Base-by-base conservation (phyloP, 2,329 filamentous ascomycete species). In the Claviceps sorghi region DNA sequence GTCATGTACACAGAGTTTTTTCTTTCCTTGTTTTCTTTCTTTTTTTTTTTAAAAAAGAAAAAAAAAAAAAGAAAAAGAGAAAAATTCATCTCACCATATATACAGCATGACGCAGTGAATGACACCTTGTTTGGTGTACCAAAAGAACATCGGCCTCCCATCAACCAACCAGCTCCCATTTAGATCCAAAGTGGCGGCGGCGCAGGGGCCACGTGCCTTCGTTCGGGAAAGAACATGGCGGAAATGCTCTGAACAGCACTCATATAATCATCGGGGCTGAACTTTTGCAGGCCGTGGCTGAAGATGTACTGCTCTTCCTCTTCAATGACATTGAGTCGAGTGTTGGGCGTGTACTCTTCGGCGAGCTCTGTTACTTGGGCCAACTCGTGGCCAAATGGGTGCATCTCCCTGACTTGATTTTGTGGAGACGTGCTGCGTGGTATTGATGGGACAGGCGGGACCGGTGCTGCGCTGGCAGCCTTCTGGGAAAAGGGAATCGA, bases 351-450 rank as follows among this genome's bases (percentile, higher is more conserved):
- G 59, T 88, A 91, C 67, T 96, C 90, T 69, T 97, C 93, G 0
- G 85, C 91, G 17, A 96, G 78, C 68, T 97, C 93, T 51, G 89
- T 88, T 26, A 97, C 87, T 68, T 97, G 86, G 53, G 88, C 88
- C 51, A 97, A 74, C 68, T 98, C 93, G 49, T 84, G 83, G 51
- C 88, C 88, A 61, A 97, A 97, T 0, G 91, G 91, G 65, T 93
- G 80, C 46, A 68, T 60, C 30, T 72, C 67, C 63, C 69, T 67
- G 58, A 55, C 49, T 46, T 55, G 47, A 26, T 54, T 59, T 30
- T 72, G 72, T 52, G 69, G 67, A 8, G 41, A 44, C 5, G 38
- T 22, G 8, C 30, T 53, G 58, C 63, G 57, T 30, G 67, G 57
- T 49, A 65, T 57, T 49, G 64, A 59, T 52, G 63, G 63, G 48